A percentile compares a stretch with the other conserved stretches of the same genome.
These are phyloP conservation scores for Periconia macrospinosa DNA, from an alignment of 2,329 filamentous ascomycete species.

Conservation along the genomic window DNA sequence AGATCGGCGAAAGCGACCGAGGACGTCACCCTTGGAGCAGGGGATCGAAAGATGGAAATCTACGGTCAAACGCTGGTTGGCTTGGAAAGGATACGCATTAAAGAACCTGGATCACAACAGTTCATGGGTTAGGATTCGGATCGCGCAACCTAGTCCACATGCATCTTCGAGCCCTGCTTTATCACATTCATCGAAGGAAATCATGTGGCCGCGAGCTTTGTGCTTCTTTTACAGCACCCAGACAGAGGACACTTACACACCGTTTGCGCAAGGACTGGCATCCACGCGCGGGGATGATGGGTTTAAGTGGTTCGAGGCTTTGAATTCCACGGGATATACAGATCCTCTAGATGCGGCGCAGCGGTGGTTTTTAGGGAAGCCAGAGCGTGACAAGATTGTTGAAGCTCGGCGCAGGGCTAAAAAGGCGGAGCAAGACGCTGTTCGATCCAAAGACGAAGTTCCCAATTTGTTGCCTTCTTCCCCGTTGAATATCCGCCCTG, in stretches of 20 bases:
- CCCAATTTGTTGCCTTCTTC: constrained; percentile 37
- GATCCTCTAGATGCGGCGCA: constrained; percentile 40
- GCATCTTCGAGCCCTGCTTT: constrained; percentile 14
- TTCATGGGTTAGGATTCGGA: constrained; percentile 37
- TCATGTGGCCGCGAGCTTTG: constrained; percentile 40
- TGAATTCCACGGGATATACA: constrained; percentile 33
- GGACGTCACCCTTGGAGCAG: constrained; percentile 27
- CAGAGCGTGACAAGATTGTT: constrained; percentile 36
- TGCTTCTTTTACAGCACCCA: constrained; percentile 31
- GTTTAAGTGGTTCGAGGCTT: constrained; percentile 34
- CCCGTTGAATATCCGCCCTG: constrained; percentile 38
- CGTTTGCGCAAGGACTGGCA: background rate
- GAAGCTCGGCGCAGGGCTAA: constrained; percentile 46
- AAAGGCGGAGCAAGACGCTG: constrained; percentile 52
- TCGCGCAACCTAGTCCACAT: constrained; percentile 13
- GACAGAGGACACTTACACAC: background rate
- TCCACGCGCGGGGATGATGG: constrained; percentile 8
- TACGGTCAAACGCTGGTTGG: constrained; percentile 36
- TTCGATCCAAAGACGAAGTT: constrained; percentile 33
- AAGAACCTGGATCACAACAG: constrained; percentile 22
- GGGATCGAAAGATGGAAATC: constrained; percentile 39
- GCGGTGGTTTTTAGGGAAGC: constrained; percentile 40
- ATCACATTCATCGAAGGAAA: constrained; percentile 22
- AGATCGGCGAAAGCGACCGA: constrained; percentile 27
- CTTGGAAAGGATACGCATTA: constrained; percentile 37